phyloP scores from a whole-genome alignment of 164 flowering plant genomes.

The Houttuynia cordata region DNA sequence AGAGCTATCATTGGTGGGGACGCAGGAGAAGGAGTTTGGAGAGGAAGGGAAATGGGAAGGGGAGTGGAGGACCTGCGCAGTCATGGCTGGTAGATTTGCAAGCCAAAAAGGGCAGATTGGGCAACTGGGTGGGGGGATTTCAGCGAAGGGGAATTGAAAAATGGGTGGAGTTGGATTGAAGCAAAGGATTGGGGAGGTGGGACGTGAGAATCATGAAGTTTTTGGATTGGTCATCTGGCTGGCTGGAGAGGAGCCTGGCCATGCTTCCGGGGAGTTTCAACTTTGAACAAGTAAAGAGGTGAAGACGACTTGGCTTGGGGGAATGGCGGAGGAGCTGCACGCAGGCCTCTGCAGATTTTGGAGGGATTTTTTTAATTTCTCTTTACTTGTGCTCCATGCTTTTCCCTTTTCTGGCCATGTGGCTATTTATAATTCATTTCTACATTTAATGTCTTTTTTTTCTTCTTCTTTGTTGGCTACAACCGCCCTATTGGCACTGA shows the following conservation, averaged over 20 bases:
- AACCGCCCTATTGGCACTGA: no score
- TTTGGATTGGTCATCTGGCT: no score
- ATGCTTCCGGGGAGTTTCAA: neutral
- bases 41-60: conserved; percentile 31
- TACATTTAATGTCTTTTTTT: no score
- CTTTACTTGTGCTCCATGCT: neutral
- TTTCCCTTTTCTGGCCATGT: no score
- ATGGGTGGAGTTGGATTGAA: conserved; percentile 22
- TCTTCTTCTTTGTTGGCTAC: no score
- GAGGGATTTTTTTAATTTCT: neutral
- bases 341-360: neutral
- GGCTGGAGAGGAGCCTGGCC: no score
- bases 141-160: neutral
- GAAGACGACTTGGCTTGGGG: neutral
- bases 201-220: conserved; percentile 36
- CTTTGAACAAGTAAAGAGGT: conserved; percentile 5
- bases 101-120: no score
- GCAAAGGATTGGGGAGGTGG: conserved; percentile 19
- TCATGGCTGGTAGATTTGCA: conserved; percentile 42
- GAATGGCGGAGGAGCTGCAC: neutral
- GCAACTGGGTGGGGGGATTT: no score
- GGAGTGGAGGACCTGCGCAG: conserved; percentile 36
- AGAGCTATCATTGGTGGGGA: conserved; percentile 10
- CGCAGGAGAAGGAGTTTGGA: conserved; percentile 21
- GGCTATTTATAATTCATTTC: no score